phyloP scores from a whole-genome alignment of 306 rosid genomes.

The Fagus crenata region DNA sequence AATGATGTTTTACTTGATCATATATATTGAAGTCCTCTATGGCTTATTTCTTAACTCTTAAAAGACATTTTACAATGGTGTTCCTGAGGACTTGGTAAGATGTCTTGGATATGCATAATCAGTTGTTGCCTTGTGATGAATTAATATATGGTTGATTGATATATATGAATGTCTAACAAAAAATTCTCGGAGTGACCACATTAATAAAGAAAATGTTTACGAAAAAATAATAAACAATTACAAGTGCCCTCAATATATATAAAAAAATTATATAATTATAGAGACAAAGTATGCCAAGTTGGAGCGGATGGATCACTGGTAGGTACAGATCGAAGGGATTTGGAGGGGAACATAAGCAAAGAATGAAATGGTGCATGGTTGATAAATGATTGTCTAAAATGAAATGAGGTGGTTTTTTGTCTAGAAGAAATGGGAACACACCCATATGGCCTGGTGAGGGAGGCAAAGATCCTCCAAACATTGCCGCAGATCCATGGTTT shows the following conservation, averaged over 20 bases:
- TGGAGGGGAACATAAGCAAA: conserved; percentile 33
- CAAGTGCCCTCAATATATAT: too few relatives aligned
- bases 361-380: conserved; percentile 27
- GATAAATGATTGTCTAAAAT: conserved; percentile 12
- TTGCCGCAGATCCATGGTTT: conserved; percentile 33
- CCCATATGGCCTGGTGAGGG: conserved; percentile 35
- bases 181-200: too few relatives aligned
- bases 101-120: too few relatives aligned
- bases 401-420: conserved; percentile 36
- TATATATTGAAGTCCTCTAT: too few relatives aligned
- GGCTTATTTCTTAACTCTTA: too few relatives aligned
- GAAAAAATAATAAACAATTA: too few relatives aligned
- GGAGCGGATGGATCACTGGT: conserved; percentile 26
- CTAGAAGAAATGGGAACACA: conserved; percentile 32
- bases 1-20: too few relatives aligned
- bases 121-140: too few relatives aligned
- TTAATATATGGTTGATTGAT: too few relatives aligned
- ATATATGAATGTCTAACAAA: too few relatives aligned
- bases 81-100: too few relatives aligned
- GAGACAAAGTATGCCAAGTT: neutral
- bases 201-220: conserved; percentile 10
- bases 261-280: neutral
- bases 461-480: conserved; percentile 37
- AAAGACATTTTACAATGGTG: too few relatives aligned
- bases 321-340: conserved; percentile 19